Percentiles rank a stretch among this genome's conserved stretches.
phyloP scores from a whole-genome alignment of 352 stramenopile species.

The Ophiocytium majus region DNA sequence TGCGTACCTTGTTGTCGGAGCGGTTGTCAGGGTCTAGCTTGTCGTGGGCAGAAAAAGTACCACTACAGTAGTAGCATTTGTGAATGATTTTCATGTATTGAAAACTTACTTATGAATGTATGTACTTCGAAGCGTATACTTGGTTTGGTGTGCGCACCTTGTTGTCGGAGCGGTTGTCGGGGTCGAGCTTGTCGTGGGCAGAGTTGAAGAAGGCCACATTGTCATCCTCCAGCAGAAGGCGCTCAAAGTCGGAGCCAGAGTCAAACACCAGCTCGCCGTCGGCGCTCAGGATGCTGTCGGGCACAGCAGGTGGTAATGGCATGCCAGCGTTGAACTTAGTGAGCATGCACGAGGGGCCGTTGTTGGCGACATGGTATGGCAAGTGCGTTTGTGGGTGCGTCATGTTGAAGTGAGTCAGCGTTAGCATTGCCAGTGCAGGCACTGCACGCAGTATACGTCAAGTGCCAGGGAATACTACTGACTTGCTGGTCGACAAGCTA shows the following conservation, averaged over 20 bases:
- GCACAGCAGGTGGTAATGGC: neutral
- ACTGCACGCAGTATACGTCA: too few relatives aligned
- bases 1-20: slow-evolving; percentile 19
- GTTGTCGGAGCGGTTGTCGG: slow-evolving; percentile 15
- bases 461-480: too few relatives aligned
- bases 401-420: too few relatives aligned
- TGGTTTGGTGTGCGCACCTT: neutral
- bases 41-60: too few relatives aligned
- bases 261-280: slow-evolving; percentile 36
- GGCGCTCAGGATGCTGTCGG: slow-evolving; percentile 18
- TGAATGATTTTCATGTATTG: too few relatives aligned
- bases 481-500: too few relatives aligned
- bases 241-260: slow-evolving; percentile 30
- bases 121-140: neutral
- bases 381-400: too few relatives aligned
- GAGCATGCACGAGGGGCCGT: slow-evolving; percentile 22
- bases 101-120: too few relatives aligned
- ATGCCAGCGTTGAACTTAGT: slow-evolving; percentile 23
- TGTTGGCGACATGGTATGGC: slow-evolving; percentile 5
- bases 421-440: too few relatives aligned
- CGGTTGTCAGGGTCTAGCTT: neutral
- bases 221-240: slow-evolving; percentile 8
- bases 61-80: too few relatives aligned
- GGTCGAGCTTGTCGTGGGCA: slow-evolving; percentile 15
- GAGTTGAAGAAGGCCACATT: slow-evolving; percentile 32